Base-by-base conservation (phyloP, 2,329 filamentous ascomycete genomes). In the Epichloe hybrida region DNA sequence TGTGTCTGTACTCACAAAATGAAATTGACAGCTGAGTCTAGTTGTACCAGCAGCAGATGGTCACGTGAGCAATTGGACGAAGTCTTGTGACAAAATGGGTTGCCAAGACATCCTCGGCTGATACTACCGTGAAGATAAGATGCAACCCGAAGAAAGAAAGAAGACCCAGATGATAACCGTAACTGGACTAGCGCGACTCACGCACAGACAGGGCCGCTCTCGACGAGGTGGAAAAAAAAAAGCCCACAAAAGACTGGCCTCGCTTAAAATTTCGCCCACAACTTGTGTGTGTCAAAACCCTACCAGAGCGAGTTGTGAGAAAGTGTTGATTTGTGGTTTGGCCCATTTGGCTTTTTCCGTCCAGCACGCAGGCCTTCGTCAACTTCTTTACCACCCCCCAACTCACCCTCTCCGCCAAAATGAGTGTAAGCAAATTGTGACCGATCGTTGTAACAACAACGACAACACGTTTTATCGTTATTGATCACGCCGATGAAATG, bases 241-340 rank as follows among this genome's bases (percentile, higher is more conserved):
- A 4, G 20, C 31, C 39, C 31, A 43, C 23, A 34, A 39, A 38
- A 58, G 56, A 57, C 60, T 44, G 20, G 48, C 58, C 58, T 67
- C 63, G 64, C 65, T 67, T 67, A 68, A 66, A 64, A 64, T 66
- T 66, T 64, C 60, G 56, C 64, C 57, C 65, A 68, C 63, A 66
- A 60, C 58, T 60, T 61, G 58, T 61, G 20, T 60, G 37, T 43
- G 55, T 54, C 55, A 46, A 49, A 43, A 35, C 41, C 49, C 47
- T 49, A 49, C 40, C 15, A n/a, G 12, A 43, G 13, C 39, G 20
- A 37, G 20, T 13, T 13, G 4, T 9, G n/a, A 9, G 34, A 17
- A 17, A 23, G 13, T 37, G 39, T 38, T 39, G 20, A 9, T 34
- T 42, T 23, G 47, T n/a, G 36, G 35, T 31, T 20, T 27, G n/a